Base-by-base conservation (phyloP, 192 early-diverging fungal genomes). In the Chytriomyces confervae region DNA sequence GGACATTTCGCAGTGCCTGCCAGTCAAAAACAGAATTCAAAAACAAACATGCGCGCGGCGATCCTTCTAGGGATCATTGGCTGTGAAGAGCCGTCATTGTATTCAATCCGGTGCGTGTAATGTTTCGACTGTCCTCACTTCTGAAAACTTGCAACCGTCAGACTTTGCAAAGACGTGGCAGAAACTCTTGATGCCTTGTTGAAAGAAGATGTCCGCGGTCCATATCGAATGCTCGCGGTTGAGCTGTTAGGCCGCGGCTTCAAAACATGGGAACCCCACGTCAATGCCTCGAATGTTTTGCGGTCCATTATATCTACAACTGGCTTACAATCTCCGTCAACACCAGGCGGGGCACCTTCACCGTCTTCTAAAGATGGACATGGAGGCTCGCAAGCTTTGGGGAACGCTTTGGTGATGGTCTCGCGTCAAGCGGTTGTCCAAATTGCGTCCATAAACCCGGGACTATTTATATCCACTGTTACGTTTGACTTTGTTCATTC, bases 21-120 rank as follows among this genome's bases (percentile, higher is more conserved):
- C n/a, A 7, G 29, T 20, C 65, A 77, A 6, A 72, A 83, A 7
- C 81, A 80, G 70, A 89, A 88, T 84, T 82, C 87, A 0, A 88
- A 89, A 73, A 75, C 73, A 0, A 78, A 82, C 43, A 68, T 84
- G 13, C 80, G 93, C 2, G 91, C 93, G 2, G 83, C 91, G 0
- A 85, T 96, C 36, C 89, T 96, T 18, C 82, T 96, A 44, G 94
- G 88, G 10, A 91, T 95, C 20, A 86, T 96, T 62, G 93, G 91
- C 3, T 88, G 86, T 4, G 86, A 90, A 51, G 82, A 90, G 61
- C 82, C 91, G 5, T 77, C 84, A 6, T 71, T 83, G 0, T 62
- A 93, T 0, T 44, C 66, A 7, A n/a, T 61, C 10, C 23, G 66
- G 75, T 82, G 20, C 20, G 64, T 61, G 64, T 69, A n/a, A 18